Conservation (phyloP, 2,329 filamentous ascomycete species). For the Amesomyces nigricolor region DNA sequence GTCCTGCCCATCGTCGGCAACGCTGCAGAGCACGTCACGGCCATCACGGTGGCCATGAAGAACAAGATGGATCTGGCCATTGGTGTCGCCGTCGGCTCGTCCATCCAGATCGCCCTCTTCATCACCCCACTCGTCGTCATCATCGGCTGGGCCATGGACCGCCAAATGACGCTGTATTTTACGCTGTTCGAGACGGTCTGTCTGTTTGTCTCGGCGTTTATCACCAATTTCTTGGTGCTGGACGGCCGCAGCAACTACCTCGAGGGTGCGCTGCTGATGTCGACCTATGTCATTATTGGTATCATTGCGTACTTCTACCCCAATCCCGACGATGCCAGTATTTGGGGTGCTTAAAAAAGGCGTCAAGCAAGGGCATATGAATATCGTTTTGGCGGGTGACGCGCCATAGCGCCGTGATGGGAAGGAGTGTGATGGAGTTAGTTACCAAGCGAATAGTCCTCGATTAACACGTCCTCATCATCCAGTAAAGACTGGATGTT, state of each 20-base stretch:
- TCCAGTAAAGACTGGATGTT: too few species aligned
- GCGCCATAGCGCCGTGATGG: too few species aligned
- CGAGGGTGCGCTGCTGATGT: conserved; percentile 65
- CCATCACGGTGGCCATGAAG: conserved; percentile 64
- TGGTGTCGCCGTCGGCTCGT: conserved; percentile 64
- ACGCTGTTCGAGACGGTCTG: conserved; percentile 85
- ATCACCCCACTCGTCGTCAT: conserved; percentile 66
- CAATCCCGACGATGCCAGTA: conserved; percentile 24
- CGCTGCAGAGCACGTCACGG: conserved; percentile 67
- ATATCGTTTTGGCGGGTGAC: not conserved
- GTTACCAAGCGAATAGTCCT: too few species aligned
- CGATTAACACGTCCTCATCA: too few species aligned
- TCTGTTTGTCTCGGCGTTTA: conserved; percentile 76
- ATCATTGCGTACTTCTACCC: conserved; percentile 65
- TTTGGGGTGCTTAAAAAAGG: conserved; percentile 10
- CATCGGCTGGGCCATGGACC: conserved; percentile 62
- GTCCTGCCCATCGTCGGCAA: conserved; percentile 69
- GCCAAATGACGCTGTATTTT: conserved; percentile 76
- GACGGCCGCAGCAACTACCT: conserved; percentile 84
- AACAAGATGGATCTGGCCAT: conserved; percentile 74
- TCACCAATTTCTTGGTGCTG: conserved; percentile 81
- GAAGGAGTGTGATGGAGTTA: too few species aligned
- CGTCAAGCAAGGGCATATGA: not conserved
- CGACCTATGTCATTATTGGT: conserved; percentile 63
- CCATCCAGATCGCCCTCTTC: conserved; percentile 68